Evolutionary conservation across 768 basidiomycete species (phyloP), one percentile per base, ranked within the genome.

Genomic region (Mycena belliarum): DNA sequence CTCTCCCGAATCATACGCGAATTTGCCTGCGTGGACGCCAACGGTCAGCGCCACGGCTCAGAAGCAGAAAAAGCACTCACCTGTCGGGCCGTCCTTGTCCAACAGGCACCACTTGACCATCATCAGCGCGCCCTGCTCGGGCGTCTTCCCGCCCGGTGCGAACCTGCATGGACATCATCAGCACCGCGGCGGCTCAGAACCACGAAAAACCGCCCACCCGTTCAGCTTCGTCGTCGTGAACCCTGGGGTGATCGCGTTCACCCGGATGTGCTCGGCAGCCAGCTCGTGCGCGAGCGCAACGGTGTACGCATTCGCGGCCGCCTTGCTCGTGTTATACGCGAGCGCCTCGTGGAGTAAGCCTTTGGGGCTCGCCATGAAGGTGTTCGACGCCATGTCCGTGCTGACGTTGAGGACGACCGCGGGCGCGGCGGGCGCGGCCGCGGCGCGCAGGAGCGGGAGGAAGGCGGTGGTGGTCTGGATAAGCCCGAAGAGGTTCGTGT

Each of bases 401-500:
- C 68, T 66, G 23, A 81, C 77, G 51, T 77, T 75, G 51, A 79
- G 57, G 52, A 80, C 77, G 14, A 75, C 72, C 12, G 70, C 65
- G 24, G 74, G 67, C 56, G 46, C 21, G 20, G 20, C 42, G 1
- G 57, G 35, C 4, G 43, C 28, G 4, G 66, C 11, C 50, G 69
- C 49, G 63, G 67, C 57, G 35, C 74, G 74, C 8, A 81, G 60
- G 32, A 80, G 73, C 1, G 78, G 78, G 24, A 79, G 61, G 63
- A 79, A 70, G 0, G 74, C 65, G 11, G 69, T 70, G 15, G 74
- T 76, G 2, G 75, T 77, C 58, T 76, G 75, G 41, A 81, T 73
- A 44, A 76, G 57, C 12, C 78, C 78, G 54, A 69, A 76, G 61
- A 81, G 70, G 56, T 81, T 79, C 23, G 76, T 68, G 52, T 79